Base-by-base conservation (phyloP, 2,329 filamentous ascomycete genomes). In the Penicillium glabrum region DNA sequence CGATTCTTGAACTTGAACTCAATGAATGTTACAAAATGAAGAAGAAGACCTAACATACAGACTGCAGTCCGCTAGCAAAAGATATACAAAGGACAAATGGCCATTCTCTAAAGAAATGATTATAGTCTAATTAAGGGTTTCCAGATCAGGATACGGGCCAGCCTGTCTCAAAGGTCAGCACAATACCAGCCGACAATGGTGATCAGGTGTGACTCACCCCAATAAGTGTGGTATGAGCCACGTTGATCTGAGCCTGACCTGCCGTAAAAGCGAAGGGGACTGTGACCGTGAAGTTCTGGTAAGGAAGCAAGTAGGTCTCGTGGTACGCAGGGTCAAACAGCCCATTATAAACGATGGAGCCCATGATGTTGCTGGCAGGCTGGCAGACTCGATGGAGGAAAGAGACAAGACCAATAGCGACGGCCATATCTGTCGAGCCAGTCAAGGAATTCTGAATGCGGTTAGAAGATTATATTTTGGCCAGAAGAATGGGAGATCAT, bases 381-480 rank as follows among this genome's bases (percentile, higher is more conserved):
- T 49, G 19, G 54, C 70, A 72, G 2, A 46, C 48, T 3, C 46
- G 35, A 31, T 16, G 13, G 26, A 29, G 45, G 47, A 70, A 73
- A 10, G 68, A 67, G 10, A 64, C 48, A 23, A 73, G 55, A 3
- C 71, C 71, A 37, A 73, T 72, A 10, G 67, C 69, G 44, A 73
- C 57, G 0, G 54, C 63, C 50, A 72, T 58, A 27, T 73, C 69
- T 5, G 56, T 51, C 6, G 67, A 70, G 2, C 57, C 51, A 9
- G 66, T 73, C 5, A 68, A 51, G 31, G 64, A 59, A 51, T 71
- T 67, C 68, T 72, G 23, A 1, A 27, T 11, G 14, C 27, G 8
- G 23, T 37, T 37, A 46, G 48, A n/a, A 1, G 23, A 2, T 14
- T 1, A 24, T 16, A 24, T 16, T 46, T 19, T 41, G 19, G 29